A percentile compares a stretch with the other conserved stretches of the same genome.
These are phyloP conservation scores for Fusarium bactridioides DNA, from an alignment of 2,329 filamentous ascomycete species.

Conservation along the genomic window DNA sequence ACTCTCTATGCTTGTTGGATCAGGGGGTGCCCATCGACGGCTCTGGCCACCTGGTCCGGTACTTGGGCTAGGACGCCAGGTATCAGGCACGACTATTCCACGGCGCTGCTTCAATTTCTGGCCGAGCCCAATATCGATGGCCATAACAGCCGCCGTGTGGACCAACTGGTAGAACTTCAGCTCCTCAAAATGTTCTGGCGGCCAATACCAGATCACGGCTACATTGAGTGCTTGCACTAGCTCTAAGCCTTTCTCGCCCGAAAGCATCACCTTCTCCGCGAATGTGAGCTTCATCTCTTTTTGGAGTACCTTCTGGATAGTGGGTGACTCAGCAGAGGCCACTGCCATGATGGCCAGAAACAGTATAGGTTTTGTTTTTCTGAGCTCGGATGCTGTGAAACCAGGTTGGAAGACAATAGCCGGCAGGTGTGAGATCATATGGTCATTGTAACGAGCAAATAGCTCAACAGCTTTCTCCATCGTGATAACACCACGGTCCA, in stretches of 20 bases:
- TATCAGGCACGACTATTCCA: slow-evolving; percentile 32
- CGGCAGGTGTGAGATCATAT: slow-evolving; percentile 69
- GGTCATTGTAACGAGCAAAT: slow-evolving; percentile 65
- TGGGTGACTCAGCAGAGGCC: slow-evolving; percentile 64
- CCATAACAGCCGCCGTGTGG: slow-evolving; percentile 82
- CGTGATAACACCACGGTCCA: slow-evolving; percentile 68
- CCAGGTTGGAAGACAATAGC: slow-evolving; percentile 66
- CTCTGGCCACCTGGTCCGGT: slow-evolving; percentile 32
- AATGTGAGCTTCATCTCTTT: slow-evolving; percentile 76
- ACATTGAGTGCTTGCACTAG: slow-evolving; percentile 81
- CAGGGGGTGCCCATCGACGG: slow-evolving; percentile 52
- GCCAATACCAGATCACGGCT: slow-evolving; percentile 83
- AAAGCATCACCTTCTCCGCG: slow-evolving; percentile 76
- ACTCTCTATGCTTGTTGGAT: slow-evolving; percentile 63
- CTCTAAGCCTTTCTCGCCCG: slow-evolving; percentile 83
- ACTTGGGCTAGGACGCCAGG: slow-evolving; percentile 43
- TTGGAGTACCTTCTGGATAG: slow-evolving; percentile 68
- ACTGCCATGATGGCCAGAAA: slow-evolving; percentile 77
- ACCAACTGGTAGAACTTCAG: slow-evolving; percentile 90
- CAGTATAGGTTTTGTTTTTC: slow-evolving; percentile 67
- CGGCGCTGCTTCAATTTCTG: slow-evolving; percentile 42
- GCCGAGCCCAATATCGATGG: slow-evolving; percentile 82
- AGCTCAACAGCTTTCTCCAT: slow-evolving; percentile 63
- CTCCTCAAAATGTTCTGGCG: slow-evolving; percentile 83
- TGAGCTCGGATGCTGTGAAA: slow-evolving; percentile 63